Conservation (phyloP, 768 basidiomycete genomes). For the Mycena haematopus region DNA sequence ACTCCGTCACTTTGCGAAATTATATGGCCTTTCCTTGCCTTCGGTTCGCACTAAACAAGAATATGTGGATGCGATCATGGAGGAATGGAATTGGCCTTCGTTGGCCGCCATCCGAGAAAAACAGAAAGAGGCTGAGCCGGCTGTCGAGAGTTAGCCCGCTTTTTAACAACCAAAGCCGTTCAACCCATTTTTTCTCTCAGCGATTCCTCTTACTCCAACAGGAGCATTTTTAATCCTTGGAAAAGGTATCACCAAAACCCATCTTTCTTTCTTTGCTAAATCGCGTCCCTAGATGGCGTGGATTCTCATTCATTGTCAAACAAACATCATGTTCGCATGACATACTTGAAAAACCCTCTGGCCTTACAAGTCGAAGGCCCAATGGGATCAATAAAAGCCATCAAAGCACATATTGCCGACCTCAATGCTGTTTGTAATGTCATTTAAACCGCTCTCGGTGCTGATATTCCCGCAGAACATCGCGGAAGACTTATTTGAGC, state of each 20-base stretch:
- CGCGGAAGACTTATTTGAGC: slow-evolving; percentile 41
- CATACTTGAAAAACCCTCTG: slow-evolving; percentile 61
- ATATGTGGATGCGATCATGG: slow-evolving; percentile 60
- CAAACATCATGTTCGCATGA: slow-evolving; percentile 66
- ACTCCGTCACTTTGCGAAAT: slow-evolving; percentile 57
- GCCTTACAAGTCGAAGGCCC: slow-evolving; percentile 65
- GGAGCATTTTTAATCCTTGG: slow-evolving; percentile 77
- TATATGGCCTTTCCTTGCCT: slow-evolving; percentile 50
- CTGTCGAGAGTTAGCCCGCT: slow-evolving; percentile 52
- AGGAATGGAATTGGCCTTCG: slow-evolving; percentile 76
- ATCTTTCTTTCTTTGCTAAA: background rate
- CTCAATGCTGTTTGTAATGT: slow-evolving; percentile 55
- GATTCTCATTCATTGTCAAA: slow-evolving; percentile 66
- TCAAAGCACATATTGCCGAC: slow-evolving; percentile 51
- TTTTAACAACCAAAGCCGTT: slow-evolving; percentile 4
- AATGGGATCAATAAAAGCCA: slow-evolving; percentile 53
- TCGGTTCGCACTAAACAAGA: slow-evolving; percentile 45
- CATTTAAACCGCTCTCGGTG: slow-evolving; percentile 1
- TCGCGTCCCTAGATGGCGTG: slow-evolving; percentile 59
- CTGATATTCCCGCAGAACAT: slow-evolving; percentile 44
- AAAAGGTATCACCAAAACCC: slow-evolving; percentile 51
- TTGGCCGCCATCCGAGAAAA: slow-evolving; percentile 57
- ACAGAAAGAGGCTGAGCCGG: slow-evolving; percentile 56
- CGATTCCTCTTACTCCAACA: slow-evolving; percentile 58
- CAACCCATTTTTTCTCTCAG: slow-evolving; percentile 41